phyloP scores from a whole-genome alignment of 164 flowering plant genomes.

The Vitis cinerea region DNA sequence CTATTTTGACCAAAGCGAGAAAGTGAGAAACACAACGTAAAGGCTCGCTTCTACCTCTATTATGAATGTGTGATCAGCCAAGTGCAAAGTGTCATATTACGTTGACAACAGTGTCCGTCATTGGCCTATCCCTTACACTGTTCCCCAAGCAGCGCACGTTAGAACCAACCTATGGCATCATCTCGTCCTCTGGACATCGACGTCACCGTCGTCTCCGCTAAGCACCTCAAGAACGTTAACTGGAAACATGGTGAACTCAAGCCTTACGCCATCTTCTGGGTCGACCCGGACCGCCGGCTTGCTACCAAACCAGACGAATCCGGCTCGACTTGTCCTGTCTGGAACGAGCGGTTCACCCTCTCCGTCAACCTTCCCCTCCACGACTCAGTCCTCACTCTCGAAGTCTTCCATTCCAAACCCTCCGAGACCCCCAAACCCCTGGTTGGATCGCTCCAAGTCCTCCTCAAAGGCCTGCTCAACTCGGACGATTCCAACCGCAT shows the following conservation, averaged over 20 bases:
- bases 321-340: constrained; percentile 71
- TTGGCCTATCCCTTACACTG: too few species aligned
- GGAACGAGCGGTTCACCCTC: constrained; percentile 75
- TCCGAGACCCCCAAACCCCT: constrained; percentile 67
- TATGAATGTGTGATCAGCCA: too few species aligned
- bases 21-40: too few species aligned
- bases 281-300: constrained; percentile 69
- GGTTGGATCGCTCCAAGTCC: constrained; percentile 54
- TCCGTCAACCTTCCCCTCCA: constrained; percentile 37
- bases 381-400: constrained; percentile 51
- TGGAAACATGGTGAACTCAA: constrained; percentile 80
- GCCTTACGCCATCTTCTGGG: constrained; percentile 70
- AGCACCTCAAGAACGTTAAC: constrained; percentile 88
- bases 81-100: too few species aligned
- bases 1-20: too few species aligned
- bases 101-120: too few species aligned
- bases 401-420: constrained; percentile 69
- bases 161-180: background rate
- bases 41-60: too few species aligned
- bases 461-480: constrained; percentile 39
- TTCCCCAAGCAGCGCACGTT: too few species aligned
- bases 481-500: constrained; percentile 27
- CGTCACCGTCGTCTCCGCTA: constrained; percentile 72
- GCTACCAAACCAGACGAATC: constrained; percentile 67
- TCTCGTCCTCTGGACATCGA: constrained; percentile 54